Evolutionary conservation across 345 rosid genomes (phyloP).

Genomic region (Nasturtium officinale): DNA sequence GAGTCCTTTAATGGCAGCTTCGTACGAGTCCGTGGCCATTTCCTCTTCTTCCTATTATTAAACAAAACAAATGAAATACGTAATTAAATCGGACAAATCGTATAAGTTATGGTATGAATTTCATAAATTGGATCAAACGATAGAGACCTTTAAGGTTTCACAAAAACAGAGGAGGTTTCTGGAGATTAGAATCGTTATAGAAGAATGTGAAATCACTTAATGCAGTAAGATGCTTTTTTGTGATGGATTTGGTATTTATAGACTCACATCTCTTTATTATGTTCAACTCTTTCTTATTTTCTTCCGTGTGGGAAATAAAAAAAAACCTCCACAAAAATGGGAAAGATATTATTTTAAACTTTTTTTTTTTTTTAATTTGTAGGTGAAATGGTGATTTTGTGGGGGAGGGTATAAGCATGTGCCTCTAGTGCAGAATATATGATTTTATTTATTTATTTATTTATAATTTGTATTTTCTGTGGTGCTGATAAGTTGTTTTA

Average conservation of each 20-base stretch:
- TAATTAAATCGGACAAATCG: not conserved
- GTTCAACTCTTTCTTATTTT: conserved; percentile 1
- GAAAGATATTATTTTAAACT: conserved; percentile 23
- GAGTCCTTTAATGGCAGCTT: conserved; percentile 76
- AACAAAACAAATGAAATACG: too few relatives aligned
- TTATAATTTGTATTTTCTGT: not conserved
- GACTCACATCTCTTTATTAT: not conserved
- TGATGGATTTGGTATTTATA: conserved; percentile 33
- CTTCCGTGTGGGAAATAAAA: too few relatives aligned
- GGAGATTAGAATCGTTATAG: conserved; percentile 1
- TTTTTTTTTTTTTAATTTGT: too few relatives aligned
- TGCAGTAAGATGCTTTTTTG: conserved; percentile 1
- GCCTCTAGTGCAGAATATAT: not conserved
- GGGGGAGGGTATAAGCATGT: not conserved
- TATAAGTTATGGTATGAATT: not conserved
- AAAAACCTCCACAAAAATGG: conserved; percentile 40
- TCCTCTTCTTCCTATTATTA: conserved; percentile 45
- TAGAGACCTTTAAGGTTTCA: conserved; percentile 22
- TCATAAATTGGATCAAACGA: not conserved
- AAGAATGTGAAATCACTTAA: conserved; percentile 33
- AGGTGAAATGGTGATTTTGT: not conserved
- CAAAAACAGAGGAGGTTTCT: conserved; percentile 30
- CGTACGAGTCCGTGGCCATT: conserved; percentile 67
- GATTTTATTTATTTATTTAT: not conserved
- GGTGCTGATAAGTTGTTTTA: not conserved